Conservation (phyloP, 495 filamentous ascomycete species). For the Penicillium argentinense region DNA sequence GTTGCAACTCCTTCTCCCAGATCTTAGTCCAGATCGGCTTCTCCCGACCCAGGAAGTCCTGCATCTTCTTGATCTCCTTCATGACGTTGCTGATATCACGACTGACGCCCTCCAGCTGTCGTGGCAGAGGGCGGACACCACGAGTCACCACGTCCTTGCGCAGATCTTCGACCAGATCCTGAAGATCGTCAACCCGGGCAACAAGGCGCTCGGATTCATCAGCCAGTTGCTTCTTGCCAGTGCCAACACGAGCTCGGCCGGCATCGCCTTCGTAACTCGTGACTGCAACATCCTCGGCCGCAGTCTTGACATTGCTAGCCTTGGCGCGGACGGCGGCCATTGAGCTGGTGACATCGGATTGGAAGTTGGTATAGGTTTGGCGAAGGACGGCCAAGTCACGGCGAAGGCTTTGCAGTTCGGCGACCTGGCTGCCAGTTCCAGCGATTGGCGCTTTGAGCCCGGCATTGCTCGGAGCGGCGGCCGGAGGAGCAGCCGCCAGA, state of each 20-base stretch:
- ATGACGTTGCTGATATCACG: constrained; percentile 81
- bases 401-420: constrained; percentile 77
- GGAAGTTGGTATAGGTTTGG: constrained; percentile 89
- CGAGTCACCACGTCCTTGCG: constrained; percentile 95
- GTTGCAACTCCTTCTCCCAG: constrained; percentile 93
- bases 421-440: constrained; percentile 55
- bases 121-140: constrained; percentile 88
- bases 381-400: constrained; percentile 90
- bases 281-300: constrained; percentile 64
- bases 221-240: constrained; percentile 79
- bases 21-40: constrained; percentile 97
- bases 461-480: constrained; percentile 23
- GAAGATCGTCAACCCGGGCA: constrained; percentile 87
- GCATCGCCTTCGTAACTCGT: constrained; percentile 66
- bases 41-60: constrained; percentile 85
- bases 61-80: constrained; percentile 90
- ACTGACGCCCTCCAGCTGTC: constrained; percentile 81
- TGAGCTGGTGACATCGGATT: constrained; percentile 80
- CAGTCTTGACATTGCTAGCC: constrained; percentile 74
- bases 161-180: constrained; percentile 93
- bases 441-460: constrained; percentile 24
- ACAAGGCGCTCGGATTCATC: constrained; percentile 86
- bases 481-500: constrained; percentile 66
- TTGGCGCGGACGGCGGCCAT: constrained; percentile 81
- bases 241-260: constrained; percentile 79